These are phyloP conservation scores for Monotropa hypopitys DNA, from an alignment of 179 eudicot genomes.

Conservation along the genomic window DNA sequence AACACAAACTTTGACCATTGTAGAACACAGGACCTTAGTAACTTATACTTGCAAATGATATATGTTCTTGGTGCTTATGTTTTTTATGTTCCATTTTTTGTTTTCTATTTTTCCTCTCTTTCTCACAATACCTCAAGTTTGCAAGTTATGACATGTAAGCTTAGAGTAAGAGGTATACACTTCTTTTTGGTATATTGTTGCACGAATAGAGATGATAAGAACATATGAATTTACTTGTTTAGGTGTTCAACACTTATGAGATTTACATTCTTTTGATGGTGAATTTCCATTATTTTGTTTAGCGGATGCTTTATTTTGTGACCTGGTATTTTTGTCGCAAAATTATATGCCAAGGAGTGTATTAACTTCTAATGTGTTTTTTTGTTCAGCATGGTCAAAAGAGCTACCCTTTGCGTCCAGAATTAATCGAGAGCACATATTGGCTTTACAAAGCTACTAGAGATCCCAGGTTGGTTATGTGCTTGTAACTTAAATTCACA, in stretches of 20 bases:
- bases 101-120: not conserved
- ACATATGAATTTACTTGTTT: not conserved
- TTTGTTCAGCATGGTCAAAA: constrained; percentile 83
- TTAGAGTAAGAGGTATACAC: not conserved
- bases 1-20: no score
- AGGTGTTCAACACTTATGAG: not conserved
- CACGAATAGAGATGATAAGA: not conserved
- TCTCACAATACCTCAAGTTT: not conserved
- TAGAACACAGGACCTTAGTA: not conserved
- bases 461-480: constrained; percentile 65
- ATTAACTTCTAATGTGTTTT: constrained; percentile 8
- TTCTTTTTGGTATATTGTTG: not conserved
- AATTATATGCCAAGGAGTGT: not conserved
- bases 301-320: not conserved
- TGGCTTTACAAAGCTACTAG: constrained; percentile 99
- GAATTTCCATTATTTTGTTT: not conserved
- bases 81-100: not conserved
- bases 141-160: not conserved
- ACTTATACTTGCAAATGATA: not conserved
- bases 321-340: not conserved
- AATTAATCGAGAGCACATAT: constrained; percentile 91
- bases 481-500: not conserved
- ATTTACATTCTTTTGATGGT: not conserved
- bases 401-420: constrained; percentile 95
- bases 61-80: not conserved